Conservation (phyloP, 345 rosid species). For the Hirschfeldia incana region DNA sequence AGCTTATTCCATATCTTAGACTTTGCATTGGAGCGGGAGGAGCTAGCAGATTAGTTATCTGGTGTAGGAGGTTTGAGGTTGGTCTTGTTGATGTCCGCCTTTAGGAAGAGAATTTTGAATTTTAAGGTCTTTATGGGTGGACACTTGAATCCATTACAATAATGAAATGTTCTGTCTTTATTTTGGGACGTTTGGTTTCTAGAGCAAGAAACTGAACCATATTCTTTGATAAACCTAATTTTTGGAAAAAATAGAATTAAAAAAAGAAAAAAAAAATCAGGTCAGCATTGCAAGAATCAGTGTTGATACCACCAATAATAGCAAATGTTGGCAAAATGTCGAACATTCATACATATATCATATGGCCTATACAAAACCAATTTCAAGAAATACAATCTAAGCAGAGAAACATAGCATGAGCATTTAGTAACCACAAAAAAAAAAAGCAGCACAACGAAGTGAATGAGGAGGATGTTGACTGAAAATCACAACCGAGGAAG, state of each 20-base stretch:
- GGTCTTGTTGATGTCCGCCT: not conserved
- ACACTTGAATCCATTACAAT: not conserved
- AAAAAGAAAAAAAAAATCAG: not conserved
- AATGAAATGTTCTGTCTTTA: not conserved
- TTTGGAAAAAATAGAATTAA: not conserved
- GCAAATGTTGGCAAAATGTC: slow-evolving; percentile 8
- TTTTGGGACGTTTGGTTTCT: not conserved
- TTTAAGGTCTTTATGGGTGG: not conserved
- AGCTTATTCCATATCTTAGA: not conserved
- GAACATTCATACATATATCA: slow-evolving; percentile 30
- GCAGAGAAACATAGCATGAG: slow-evolving; percentile 18
- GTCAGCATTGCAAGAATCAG: not conserved
- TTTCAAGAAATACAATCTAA: slow-evolving; percentile 31
- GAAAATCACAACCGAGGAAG: not conserved
- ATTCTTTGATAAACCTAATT: not conserved
- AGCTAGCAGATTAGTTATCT: not conserved
- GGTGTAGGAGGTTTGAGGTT: not conserved
- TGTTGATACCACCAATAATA: not conserved
- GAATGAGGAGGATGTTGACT: slow-evolving; percentile 9
- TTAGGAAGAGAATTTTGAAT: not conserved
- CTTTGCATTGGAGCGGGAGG: no score
- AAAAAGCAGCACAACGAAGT: slow-evolving; percentile 26
- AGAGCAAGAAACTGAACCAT: not conserved
- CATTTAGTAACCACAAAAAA: slow-evolving; percentile 24
- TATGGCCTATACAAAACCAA: slow-evolving; percentile 41